These are phyloP conservation scores for Coemansia sp. DNA, from an alignment of 192 early-diverging fungal genomes.

Conservation along the genomic window DNA sequence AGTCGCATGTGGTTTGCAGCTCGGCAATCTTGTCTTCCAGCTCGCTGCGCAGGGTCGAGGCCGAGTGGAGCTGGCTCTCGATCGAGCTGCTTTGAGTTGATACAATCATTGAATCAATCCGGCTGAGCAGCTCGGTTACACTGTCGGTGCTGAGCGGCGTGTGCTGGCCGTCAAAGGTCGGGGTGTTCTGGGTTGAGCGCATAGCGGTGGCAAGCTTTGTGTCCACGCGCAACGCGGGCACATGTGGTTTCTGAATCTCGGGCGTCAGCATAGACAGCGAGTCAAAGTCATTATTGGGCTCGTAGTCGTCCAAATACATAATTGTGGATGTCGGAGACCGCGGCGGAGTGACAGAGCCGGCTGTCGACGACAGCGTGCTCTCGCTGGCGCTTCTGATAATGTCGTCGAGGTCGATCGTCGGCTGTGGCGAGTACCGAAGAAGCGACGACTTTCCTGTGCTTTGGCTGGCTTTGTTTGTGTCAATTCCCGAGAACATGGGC, in stretches of 20 bases:
- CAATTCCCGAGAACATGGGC: slow-evolving; percentile 17
- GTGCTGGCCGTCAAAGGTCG: not conserved
- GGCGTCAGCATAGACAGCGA: slow-evolving; percentile 9
- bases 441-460: slow-evolving; percentile 8
- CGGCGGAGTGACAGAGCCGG: slow-evolving; percentile 6
- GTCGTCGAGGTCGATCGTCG: slow-evolving; percentile 21
- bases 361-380: not conserved
- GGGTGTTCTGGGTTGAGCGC: not conserved
- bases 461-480: not conserved
- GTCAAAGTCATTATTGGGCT: not conserved
- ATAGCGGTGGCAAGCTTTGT: slow-evolving; percentile 12
- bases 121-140: slow-evolving; percentile 32
- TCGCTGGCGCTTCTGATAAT: slow-evolving; percentile 8
- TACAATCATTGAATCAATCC: slow-evolving; percentile 21
- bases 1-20: slow-evolving; percentile 15
- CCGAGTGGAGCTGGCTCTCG: slow-evolving; percentile 2
- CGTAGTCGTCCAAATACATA: slow-evolving; percentile 3
- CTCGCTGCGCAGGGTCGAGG: slow-evolving; percentile 11
- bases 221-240: slow-evolving; percentile 4
- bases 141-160: slow-evolving; percentile 27
- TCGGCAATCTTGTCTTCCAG: slow-evolving; percentile 18
- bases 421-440: slow-evolving; percentile 29
- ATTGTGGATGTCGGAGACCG: slow-evolving; percentile 12
- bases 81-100: slow-evolving; percentile 8
- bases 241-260: not conserved